Conservation (phyloP, 345 rosid species). For the Crucihimalaya himalaica region DNA sequence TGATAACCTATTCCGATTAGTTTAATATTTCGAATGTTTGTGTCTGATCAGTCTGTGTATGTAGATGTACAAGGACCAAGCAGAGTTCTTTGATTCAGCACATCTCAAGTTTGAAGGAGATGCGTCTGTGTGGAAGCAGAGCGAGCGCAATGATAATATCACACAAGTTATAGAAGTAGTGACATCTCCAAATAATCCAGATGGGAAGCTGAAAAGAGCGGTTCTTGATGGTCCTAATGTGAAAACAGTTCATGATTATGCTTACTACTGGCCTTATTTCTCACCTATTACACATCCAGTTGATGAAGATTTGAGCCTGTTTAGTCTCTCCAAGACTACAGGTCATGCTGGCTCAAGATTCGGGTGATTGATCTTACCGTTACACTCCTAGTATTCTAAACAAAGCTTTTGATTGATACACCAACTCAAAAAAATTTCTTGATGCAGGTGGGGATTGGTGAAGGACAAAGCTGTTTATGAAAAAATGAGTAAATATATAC, state of each 20-base stretch:
- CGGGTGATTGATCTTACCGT: constrained; percentile 8
- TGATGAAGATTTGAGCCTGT: constrained; percentile 54
- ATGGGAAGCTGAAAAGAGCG: constrained; percentile 55
- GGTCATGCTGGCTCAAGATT: constrained; percentile 84
- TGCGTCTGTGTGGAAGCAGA: constrained; percentile 31
- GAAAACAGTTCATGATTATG: constrained; percentile 57
- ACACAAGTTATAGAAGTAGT: constrained; percentile 58
- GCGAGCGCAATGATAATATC: constrained; percentile 31
- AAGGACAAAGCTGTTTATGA: constrained; percentile 58
- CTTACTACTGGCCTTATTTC: constrained; percentile 81
- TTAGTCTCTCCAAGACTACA: constrained; percentile 71
- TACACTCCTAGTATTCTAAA: background rate
- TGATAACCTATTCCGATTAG: background rate
- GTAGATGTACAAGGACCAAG: constrained; percentile 51
- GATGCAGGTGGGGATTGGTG: constrained; percentile 65
- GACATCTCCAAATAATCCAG: constrained; percentile 83
- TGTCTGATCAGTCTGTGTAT: background rate
- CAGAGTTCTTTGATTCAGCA: constrained; percentile 45
- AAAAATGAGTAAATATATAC: constrained; percentile 32
- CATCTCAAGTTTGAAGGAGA: constrained; percentile 58
- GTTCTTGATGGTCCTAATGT: constrained; percentile 56
- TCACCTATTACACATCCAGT: constrained; percentile 59
- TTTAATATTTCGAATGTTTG: background rate
- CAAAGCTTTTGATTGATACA: background rate
- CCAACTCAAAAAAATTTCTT: background rate